A percentile compares a stretch with the other conserved stretches of the same genome.
Conservation (phyloP, 208 protist genomes). For the Trypanosoma conorhini region DNA sequence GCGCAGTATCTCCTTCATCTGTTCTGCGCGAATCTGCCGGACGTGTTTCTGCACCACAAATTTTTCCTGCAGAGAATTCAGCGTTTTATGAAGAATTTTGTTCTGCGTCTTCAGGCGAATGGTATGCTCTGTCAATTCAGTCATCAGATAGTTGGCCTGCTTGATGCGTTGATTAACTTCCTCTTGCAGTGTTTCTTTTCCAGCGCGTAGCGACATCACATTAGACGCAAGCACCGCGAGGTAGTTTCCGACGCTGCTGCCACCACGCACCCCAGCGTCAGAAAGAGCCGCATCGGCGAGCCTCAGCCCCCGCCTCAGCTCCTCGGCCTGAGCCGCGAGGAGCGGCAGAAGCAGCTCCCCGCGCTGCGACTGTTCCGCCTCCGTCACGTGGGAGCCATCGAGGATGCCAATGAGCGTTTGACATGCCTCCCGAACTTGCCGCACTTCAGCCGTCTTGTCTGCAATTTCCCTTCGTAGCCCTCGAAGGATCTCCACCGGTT, state of each 20-base stretch:
- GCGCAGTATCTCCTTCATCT: constrained; percentile 3
- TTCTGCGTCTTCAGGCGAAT: constrained; percentile 25
- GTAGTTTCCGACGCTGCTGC: constrained; percentile 32
- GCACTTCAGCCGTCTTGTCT: constrained; percentile 47
- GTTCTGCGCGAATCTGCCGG: neutral
- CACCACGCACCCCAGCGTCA: neutral
- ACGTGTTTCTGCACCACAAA: neutral
- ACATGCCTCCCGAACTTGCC: constrained; percentile 41
- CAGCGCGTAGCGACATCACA: constrained; percentile 40
- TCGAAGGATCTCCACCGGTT: constrained; percentile 8
- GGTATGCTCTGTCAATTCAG: constrained; percentile 22
- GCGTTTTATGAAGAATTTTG: constrained; percentile 16
- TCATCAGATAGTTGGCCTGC: constrained; percentile 36
- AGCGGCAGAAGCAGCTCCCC: constrained; percentile 46
- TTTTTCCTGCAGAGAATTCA: constrained; percentile 18
- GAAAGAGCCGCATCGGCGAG: constrained; percentile 7
- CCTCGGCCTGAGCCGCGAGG: constrained; percentile 40
- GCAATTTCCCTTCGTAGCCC: constrained; percentile 22
- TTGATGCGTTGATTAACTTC: constrained; percentile 39
- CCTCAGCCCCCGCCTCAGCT: constrained; percentile 42
- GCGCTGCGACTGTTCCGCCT: constrained; percentile 32
- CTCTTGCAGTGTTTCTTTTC: constrained; percentile 45
- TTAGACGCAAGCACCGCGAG: constrained; percentile 38
- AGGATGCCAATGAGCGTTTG: constrained; percentile 37
- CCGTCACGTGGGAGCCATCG: constrained; percentile 33